Evolutionary conservation across 331 rosid species (phyloP).

Genomic region (Malus hybrid): DNA sequence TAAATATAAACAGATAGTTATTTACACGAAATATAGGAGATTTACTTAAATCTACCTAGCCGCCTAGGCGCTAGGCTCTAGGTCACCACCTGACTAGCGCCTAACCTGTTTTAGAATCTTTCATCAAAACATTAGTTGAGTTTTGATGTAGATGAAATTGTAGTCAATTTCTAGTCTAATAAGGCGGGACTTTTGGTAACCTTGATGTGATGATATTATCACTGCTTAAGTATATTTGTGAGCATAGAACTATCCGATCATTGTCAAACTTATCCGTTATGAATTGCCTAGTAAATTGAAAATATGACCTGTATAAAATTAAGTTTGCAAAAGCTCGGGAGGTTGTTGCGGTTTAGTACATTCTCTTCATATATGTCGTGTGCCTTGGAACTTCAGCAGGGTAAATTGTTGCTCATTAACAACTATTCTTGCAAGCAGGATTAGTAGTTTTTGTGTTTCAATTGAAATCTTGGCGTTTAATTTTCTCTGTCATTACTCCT

Average conservation of each 20-base stretch:
- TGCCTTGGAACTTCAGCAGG: not conserved
- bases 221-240: not conserved
- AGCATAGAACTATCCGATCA: not conserved
- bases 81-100: not conserved
- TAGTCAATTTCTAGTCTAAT: not conserved
- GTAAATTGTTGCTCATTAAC: not conserved
- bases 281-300: not conserved
- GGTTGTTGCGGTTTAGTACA: not conserved
- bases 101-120: too few species aligned
- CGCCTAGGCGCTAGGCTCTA: too few species aligned
- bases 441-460: not conserved
- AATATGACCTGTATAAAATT: not conserved
- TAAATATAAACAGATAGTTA: too few species aligned
- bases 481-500: conserved; percentile 2
- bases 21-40: too few species aligned
- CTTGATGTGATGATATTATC: not conserved
- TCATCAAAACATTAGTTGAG: not conserved
- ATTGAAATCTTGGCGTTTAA: conserved; percentile 10
- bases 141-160: not conserved
- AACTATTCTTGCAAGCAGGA: not conserved
- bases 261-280: not conserved
- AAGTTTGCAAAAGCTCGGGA: not conserved
- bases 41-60: too few species aligned
- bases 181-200: not conserved
- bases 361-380: not conserved